Base-by-base conservation (phyloP, 306 rosid species). In the Lathyrus oleraceus region DNA sequence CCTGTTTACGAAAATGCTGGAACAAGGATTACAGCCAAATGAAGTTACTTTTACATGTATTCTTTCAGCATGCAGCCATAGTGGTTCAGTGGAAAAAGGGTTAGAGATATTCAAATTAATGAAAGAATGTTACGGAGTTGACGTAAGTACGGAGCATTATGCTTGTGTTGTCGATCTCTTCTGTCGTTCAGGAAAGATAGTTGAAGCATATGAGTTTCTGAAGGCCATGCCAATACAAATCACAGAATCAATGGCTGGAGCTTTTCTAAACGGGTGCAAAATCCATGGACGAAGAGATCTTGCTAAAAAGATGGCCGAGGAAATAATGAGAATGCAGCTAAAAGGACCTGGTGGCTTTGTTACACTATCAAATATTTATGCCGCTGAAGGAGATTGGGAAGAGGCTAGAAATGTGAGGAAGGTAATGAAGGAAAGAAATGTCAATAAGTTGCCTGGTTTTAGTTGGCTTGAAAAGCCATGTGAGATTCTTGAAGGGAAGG, bases 31-130 rank as follows among this genome's bases (percentile, higher is more conserved):
- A 47, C 69, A 17, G 39, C 71, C 83, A 47, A 86, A 77, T 73
- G 92, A 75, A 73, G 85, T 89, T 69, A 85, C 96, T 59, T 73
- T 87, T 38, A 67, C 75, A 19, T 85, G 85, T 69, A 44, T 87
- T 64, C 87, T 89, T 62, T 89, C 92, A 38, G 89, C 85, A 1
- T 89, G 96, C 81, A 81, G 96, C 80, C 96, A 89, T 65, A 62
- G 80, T 54, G 96, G 90, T 36, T 81, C 53, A 43, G 77, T 83
- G 27, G 85, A 87, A 61, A 78, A 74, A 65, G 92, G 92, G 4
- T 67, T 86, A 60, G 35, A 79, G 78, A 81, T 89, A 10, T 87
- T 86, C 61, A 66, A 76, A 72, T 77, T 75, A 49, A 81, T 85
- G 92, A 79, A 79, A 62, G 84, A 79, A 60, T 42, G 80, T 13